A percentile compares a stretch with the other conserved stretches of the same genome.
These are phyloP conservation scores for Pholiota conissans DNA, from an alignment of 768 basidiomycete species.

Conservation along the genomic window DNA sequence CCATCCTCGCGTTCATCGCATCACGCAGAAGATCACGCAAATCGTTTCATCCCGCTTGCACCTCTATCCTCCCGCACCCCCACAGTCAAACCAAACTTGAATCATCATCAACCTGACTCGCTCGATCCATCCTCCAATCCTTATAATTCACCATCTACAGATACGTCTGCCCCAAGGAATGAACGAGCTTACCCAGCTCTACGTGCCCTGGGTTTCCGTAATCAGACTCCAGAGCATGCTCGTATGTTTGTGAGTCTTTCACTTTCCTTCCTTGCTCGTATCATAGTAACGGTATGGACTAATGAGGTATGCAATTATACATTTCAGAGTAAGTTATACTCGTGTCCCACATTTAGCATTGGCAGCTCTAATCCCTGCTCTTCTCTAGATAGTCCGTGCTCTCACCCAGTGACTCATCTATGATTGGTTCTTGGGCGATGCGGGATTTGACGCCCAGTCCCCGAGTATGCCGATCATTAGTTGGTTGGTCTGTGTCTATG, in stretches of 20 bases:
- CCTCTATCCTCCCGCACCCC: not conserved
- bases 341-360: not conserved
- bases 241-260: not conserved
- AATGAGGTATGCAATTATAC: not conserved
- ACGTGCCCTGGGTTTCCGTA: constrained; percentile 4
- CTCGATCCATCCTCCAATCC: not conserved
- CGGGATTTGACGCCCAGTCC: not conserved
- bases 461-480: constrained; percentile 4
- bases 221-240: not conserved
- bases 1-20: not conserved
- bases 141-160: not conserved
- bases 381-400: not conserved
- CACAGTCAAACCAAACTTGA: no score
- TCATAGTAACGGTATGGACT: not conserved
- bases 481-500: not conserved
- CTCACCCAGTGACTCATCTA: not conserved
- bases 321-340: not conserved
- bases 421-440: not conserved
- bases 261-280: not conserved
- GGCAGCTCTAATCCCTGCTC: not conserved
- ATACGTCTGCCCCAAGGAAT: not conserved
- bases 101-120: not conserved
- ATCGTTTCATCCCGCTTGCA: not conserved
- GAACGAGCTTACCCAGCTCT: constrained; percentile 4
- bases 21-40: not conserved